phyloP scores from a whole-genome alignment of 2,329 filamentous ascomycete species.

The Chaetomium sp. region DNA sequence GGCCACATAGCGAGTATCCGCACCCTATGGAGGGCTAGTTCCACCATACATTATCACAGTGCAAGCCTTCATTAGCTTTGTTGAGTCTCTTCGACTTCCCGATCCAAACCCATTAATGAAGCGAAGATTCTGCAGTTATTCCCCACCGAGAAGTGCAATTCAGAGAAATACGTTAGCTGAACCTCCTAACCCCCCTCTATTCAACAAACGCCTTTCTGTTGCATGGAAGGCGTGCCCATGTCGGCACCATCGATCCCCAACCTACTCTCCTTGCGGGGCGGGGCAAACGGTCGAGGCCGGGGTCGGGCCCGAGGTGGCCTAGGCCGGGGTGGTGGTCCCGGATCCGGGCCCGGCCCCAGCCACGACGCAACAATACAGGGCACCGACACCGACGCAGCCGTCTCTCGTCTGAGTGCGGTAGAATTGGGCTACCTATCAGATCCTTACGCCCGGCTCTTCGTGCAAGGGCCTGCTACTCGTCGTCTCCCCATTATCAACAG shows the following conservation, averaged over 20 bases:
- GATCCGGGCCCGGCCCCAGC: constrained; percentile 38
- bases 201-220: not conserved
- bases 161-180: not conserved
- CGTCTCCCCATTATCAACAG: constrained; percentile 91
- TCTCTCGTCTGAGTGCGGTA: constrained; percentile 87
- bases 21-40: too few species aligned
- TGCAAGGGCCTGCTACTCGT: constrained; percentile 54
- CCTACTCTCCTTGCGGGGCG: constrained; percentile 61
- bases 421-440: constrained; percentile 83
- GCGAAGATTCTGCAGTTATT: not conserved
- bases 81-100: not conserved
- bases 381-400: constrained; percentile 89
- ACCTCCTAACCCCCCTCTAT: not conserved
- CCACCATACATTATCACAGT: too few species aligned
- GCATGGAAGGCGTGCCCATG: constrained; percentile 21
- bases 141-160: not conserved
- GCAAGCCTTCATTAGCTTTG: too few species aligned
- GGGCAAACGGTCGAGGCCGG: constrained; percentile 33
- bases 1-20: too few species aligned
- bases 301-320: constrained; percentile 41
- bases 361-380: constrained; percentile 80
- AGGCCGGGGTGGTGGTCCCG: constrained; percentile 35
- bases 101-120: not conserved
- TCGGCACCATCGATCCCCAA: constrained; percentile 75
- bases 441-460: constrained; percentile 72